Percentiles rank a stretch among this genome's conserved stretches.
Evolutionary conservation across 106 monocot genomes (phyloP).

Genomic region (Allium cepa): DNA sequence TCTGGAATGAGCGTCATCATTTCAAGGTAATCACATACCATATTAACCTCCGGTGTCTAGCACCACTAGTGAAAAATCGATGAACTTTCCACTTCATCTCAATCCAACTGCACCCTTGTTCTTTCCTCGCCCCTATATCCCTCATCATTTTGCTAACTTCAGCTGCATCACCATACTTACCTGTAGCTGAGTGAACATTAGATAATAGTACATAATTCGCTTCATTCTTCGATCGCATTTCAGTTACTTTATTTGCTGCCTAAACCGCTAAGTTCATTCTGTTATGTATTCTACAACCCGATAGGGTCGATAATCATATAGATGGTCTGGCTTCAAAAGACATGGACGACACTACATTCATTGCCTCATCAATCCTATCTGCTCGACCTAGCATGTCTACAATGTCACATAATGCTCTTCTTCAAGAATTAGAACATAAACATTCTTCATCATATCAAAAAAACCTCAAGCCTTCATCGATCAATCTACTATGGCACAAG

Average conservation of each 20-base stretch:
- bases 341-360: conserved; percentile 46
- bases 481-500: no score
- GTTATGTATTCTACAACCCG: no score
- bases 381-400: conserved; percentile 78
- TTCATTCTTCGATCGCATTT: conserved; percentile 59
- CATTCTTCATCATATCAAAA: conserved; percentile 75
- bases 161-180: conserved; percentile 63
- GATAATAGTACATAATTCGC: conserved; percentile 74
- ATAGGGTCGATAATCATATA: no score
- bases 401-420: conserved; percentile 85
- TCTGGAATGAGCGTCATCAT: no score
- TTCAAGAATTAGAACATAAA: conserved; percentile 55
- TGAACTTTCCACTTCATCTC: conserved; percentile 51
- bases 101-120: conserved; percentile 81
- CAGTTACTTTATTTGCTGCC: conserved; percentile 61
- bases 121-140: conserved; percentile 68
- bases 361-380: conserved; percentile 54
- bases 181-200: conserved; percentile 68
- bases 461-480: no score
- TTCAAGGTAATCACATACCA: no score
- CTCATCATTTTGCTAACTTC: conserved; percentile 83
- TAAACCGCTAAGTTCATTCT: no score
- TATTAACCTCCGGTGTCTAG: no score
- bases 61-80: conserved; percentile 53
- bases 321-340: conserved; percentile 68